These are phyloP conservation scores for Calocybe cyanea DNA, from an alignment of 768 basidiomycete species.

Conservation along the genomic window DNA sequence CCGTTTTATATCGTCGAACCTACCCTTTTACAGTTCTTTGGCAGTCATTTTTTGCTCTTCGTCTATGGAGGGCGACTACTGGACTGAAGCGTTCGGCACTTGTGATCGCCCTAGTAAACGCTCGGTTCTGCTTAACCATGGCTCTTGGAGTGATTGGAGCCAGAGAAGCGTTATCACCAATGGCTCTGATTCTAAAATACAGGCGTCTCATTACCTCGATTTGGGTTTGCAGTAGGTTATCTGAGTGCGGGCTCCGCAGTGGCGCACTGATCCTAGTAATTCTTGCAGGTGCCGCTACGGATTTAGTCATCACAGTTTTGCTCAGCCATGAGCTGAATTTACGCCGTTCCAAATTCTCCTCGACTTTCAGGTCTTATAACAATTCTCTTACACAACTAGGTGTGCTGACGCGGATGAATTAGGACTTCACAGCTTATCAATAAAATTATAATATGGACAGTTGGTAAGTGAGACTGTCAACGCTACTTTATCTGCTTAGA, in stretches of 20 bases:
- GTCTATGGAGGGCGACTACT: too few species aligned
- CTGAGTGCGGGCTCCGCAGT: neutral
- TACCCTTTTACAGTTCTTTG: too few species aligned
- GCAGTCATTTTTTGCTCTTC: too few species aligned
- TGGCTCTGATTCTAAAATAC: neutral
- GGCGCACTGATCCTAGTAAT: neutral
- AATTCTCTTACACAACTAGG: too few species aligned
- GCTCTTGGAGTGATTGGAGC: too few species aligned
- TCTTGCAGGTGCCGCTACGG: neutral
- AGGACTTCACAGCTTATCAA: constrained; percentile 1
- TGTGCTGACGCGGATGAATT: neutral
- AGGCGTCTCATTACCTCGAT: neutral
- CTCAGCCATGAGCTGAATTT: neutral
- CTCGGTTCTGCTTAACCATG: too few species aligned
- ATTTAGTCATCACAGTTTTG: neutral
- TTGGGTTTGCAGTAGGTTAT: neutral
- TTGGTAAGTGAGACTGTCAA: neutral
- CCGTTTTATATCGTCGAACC: too few species aligned
- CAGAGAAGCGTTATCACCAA: too few species aligned
- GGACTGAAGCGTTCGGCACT: too few species aligned
- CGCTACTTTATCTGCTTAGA: too few species aligned
- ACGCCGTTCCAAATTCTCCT: neutral
- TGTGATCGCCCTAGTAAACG: too few species aligned
- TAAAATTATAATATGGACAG: neutral
- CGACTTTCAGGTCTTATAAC: too few species aligned